Evolutionary conservation across 202 grass and related monocot species (phyloP).

Genomic region (Setaria italica): DNA sequence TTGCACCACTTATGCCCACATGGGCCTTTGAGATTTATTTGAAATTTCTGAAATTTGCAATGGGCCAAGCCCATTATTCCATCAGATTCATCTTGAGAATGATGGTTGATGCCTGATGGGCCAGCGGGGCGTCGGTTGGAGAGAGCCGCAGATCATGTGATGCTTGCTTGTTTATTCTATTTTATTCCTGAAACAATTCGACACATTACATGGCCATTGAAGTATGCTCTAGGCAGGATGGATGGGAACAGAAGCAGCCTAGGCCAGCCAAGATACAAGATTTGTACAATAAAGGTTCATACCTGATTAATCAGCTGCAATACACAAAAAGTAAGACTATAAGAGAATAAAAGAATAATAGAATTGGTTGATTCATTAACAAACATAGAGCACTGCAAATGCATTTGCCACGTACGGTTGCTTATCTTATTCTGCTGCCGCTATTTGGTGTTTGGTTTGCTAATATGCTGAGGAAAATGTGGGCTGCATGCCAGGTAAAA

Average conservation of each 20-base stretch:
- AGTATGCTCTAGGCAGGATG: neutral
- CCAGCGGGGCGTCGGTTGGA: neutral
- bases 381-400: neutral
- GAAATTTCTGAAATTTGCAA: no score
- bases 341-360: neutral
- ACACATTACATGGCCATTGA: neutral
- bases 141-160: neutral
- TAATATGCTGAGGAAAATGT: neutral
- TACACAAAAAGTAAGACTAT: neutral
- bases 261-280: neutral
- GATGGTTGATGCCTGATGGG: neutral
- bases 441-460: neutral
- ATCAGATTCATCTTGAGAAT: neutral
- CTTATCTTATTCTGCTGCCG: neutral
- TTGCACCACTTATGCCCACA: no score
- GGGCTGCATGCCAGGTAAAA: neutral
- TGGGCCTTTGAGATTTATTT: no score
- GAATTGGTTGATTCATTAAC: neutral
- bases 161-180: neutral
- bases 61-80: no score
- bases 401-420: neutral
- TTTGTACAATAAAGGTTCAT: neutral
- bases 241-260: neutral
- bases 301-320: neutral
- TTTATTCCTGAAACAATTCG: neutral